A percentile compares a stretch with the other conserved stretches of the same genome.
Evolutionary conservation across 371 early-diverging fungal genomes (phyloP).

Genomic region (Mortierella polycephala): DNA sequence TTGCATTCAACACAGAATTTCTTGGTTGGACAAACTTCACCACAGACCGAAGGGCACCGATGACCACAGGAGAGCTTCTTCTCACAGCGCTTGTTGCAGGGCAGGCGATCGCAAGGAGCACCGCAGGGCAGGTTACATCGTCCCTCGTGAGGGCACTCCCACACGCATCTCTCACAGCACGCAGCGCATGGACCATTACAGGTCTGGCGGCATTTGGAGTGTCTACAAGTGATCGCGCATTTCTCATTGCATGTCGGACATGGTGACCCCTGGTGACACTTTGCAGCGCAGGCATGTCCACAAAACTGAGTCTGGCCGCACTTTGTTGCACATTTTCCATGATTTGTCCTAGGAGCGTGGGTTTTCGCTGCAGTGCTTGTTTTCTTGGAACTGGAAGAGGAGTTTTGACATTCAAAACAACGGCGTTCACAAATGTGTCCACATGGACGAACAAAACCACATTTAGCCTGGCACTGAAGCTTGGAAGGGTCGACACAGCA

Average conservation of each 20-base stretch:
- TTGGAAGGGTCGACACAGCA: constrained; percentile 6
- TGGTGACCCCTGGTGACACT: not conserved
- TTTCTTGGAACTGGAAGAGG: not conserved
- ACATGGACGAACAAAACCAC: constrained; percentile 26
- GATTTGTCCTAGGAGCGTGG: no score
- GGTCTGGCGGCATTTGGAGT: constrained; percentile 38
- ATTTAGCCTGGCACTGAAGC: no score
- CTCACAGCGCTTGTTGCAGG: constrained; percentile 62
- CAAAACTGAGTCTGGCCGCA: no score
- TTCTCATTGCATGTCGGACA: no score
- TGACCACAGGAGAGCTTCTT: constrained; percentile 60
- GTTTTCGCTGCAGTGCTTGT: no score
- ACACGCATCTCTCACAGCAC: constrained; percentile 58
- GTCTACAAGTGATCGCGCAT: no score
- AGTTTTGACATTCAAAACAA: constrained; percentile 24
- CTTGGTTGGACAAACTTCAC: constrained; percentile 59
- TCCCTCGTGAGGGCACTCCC: constrained; percentile 61
- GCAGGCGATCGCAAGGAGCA: constrained; percentile 63
- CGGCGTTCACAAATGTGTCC: constrained; percentile 44
- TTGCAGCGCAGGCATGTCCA: not conserved
- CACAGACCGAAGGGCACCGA: constrained; percentile 64
- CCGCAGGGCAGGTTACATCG: constrained; percentile 61
- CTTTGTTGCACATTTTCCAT: no score
- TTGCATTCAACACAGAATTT: constrained; percentile 57
- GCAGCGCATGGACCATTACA: constrained; percentile 57